Base-by-base conservation (phyloP, 2,329 filamentous ascomycete species). In the Pseudofabraea citricarpa region DNA sequence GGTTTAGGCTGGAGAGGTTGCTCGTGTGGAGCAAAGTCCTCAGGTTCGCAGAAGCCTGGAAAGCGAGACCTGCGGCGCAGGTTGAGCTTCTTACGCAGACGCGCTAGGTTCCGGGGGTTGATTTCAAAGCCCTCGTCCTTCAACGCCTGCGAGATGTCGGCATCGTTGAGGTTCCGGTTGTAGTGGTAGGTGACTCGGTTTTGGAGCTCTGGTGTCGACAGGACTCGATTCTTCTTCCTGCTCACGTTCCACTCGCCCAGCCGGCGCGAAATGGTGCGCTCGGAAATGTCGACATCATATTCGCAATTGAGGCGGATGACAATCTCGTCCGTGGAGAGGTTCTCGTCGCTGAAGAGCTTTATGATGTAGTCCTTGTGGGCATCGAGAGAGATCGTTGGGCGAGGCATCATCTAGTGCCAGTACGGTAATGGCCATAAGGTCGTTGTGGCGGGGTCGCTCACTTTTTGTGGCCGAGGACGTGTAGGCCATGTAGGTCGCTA, bases 101-200 rank as follows among this genome's bases (percentile, higher is more conserved):
- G 52, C 7, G 50, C 50, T 20, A 60, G 39, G 24, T 56, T 58
- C 13, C 54, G 43, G 2, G 44, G 27, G 26, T 55, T 57, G 36
- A 59, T 56, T 15, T 58, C 53, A 27, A 53, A 58, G 0, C 57
- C 58, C 36, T 60, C 58, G 4, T 35, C 33, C n/a, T 40, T 29
- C 20, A 60, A 41, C 13, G 50, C 56, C 5, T 44, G 36, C 8
- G 49, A 45, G 7, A 60, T 59, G 38, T 59, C 49, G 5, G 56
- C 52, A 45, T 60, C 57, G 32, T 54, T 59, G 21, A 59, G 48
- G 38, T 60, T 60, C 38, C 46, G 53, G 41, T 60, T 59, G 44
- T 59, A 60, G 35, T 57, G 53, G 21, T 41, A 57, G 7, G 44
- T 29, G 18, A 60, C 45, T 7, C 56, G 46, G 31, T 56, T 53